phyloP scores from a whole-genome alignment of 176 grass and related monocot genomes.

The Raddia distichophylla region DNA sequence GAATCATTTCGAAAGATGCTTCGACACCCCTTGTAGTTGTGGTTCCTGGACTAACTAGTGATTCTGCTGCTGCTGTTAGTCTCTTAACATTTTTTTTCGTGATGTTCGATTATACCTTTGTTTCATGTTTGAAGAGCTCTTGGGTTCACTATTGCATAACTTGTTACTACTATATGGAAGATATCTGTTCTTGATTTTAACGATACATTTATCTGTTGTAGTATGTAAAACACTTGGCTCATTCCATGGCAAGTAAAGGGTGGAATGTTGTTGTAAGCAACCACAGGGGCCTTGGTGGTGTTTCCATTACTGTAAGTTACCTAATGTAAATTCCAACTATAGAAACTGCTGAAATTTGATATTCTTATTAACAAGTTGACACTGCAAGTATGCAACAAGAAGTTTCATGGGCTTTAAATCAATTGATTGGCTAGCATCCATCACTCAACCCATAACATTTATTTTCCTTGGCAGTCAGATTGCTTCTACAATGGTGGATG shows the following conservation, averaged over 20 bases:
- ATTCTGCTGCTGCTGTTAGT: constrained; percentile 89
- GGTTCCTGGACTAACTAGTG: constrained; percentile 87
- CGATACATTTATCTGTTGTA: constrained; percentile 47
- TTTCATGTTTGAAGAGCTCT: constrained; percentile 36
- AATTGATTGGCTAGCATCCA: constrained; percentile 31
- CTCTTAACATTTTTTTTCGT: constrained; percentile 11
- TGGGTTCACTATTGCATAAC: constrained; percentile 14
- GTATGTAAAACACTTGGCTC: constrained; percentile 82
- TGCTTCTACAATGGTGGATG: constrained; percentile 94
- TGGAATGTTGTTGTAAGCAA: constrained; percentile 97
- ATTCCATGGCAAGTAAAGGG: constrained; percentile 72
- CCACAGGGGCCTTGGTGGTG: constrained; percentile 88
- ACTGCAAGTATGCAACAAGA: constrained; percentile 19
- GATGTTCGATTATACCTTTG: neutral
- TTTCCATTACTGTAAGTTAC: constrained; percentile 90
- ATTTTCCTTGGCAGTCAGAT: constrained; percentile 71
- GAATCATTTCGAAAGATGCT: constrained; percentile 71
- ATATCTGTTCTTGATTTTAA: constrained; percentile 29
- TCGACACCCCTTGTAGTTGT: constrained; percentile 78
- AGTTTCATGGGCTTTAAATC: constrained; percentile 29
- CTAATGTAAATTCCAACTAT: constrained; percentile 25
- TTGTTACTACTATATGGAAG: constrained; percentile 22
- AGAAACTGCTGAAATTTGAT: constrained; percentile 12
- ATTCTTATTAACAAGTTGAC: neutral
- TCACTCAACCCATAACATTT: constrained; percentile 36